Evolutionary conservation across 192 early-diverging fungal species (phyloP).

Genomic region (Coemansia sp.): DNA sequence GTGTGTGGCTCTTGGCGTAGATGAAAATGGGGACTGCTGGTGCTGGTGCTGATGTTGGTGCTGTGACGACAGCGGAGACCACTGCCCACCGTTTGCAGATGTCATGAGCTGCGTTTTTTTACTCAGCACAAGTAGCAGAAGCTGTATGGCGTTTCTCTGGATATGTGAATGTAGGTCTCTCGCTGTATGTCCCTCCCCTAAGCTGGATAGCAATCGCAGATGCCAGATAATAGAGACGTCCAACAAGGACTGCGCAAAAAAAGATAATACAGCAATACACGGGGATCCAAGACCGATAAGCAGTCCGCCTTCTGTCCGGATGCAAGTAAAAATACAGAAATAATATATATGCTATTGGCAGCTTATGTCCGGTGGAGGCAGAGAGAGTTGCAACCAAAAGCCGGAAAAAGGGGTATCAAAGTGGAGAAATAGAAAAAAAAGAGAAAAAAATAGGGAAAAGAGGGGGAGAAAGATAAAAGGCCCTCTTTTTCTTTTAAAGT

Average conservation of each 20-base stretch:
- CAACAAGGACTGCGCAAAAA: no score
- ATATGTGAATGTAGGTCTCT: no score
- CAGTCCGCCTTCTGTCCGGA: background rate
- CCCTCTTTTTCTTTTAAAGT: background rate
- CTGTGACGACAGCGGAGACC: background rate
- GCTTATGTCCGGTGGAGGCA: no score
- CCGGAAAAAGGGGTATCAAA: background rate
- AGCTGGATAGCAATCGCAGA: background rate
- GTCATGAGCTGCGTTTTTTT: background rate
- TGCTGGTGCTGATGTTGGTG: slow-evolving; percentile 10
- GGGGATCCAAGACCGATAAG: background rate
- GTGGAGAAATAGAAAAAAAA: background rate
- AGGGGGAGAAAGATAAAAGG: background rate
- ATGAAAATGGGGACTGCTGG: slow-evolving; percentile 2
- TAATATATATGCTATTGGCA: background rate
- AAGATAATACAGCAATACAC: background rate
- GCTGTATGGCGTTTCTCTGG: no score
- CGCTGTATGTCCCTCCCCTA: no score
- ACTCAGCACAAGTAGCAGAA: no score
- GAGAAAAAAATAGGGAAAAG: slow-evolving; percentile 4
- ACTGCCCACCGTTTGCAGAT: background rate
- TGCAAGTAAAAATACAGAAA: slow-evolving; percentile 2
- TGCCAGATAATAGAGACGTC: background rate
- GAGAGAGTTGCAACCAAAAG: background rate
- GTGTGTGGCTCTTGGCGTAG: background rate